A percentile compares a stretch with the other conserved stretches of the same genome.
Conservation (phyloP, 371 early-diverging fungal genomes). For the Haplosporangium sp. region DNA sequence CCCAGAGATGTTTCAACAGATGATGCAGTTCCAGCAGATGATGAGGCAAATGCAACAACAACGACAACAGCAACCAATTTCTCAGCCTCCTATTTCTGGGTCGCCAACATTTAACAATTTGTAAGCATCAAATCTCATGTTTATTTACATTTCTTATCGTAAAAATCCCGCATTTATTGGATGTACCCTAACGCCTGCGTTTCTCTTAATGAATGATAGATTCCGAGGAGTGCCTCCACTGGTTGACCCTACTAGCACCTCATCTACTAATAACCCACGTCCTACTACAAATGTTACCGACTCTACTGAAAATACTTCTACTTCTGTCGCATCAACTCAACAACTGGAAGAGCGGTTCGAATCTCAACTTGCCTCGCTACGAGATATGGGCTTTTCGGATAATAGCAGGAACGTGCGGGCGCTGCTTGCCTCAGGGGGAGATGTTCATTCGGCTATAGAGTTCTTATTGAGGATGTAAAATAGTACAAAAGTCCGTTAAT, state of each 20-base stretch:
- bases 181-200: too few relatives aligned
- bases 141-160: too few relatives aligned
- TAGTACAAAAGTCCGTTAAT: background rate
- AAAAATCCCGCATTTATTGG: too few relatives aligned
- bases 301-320: slow-evolving; percentile 6
- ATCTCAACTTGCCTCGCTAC: slow-evolving; percentile 76
- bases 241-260: slow-evolving; percentile 11
- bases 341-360: slow-evolving; percentile 76
- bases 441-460: slow-evolving; percentile 79
- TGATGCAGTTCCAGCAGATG: slow-evolving; percentile 57
- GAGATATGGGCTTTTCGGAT: slow-evolving; percentile 90
- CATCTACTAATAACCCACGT: background rate
- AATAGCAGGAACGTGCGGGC: slow-evolving; percentile 78
- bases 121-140: slow-evolving; percentile 9
- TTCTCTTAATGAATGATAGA: slow-evolving; percentile 8
- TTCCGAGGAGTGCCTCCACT: slow-evolving; percentile 27
- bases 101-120: slow-evolving; percentile 29
- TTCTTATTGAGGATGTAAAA: slow-evolving; percentile 44
- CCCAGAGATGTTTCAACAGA: slow-evolving; percentile 54
- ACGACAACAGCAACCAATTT: slow-evolving; percentile 30
- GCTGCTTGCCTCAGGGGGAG: slow-evolving; percentile 81
- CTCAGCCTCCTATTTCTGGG: slow-evolving; percentile 8
- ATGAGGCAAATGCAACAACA: slow-evolving; percentile 57
- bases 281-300: background rate
- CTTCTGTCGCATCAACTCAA: slow-evolving; percentile 44